Evolutionary conservation across 768 basidiomycete genomes (phyloP).

Genomic region (Auriscalpium orientale): DNA sequence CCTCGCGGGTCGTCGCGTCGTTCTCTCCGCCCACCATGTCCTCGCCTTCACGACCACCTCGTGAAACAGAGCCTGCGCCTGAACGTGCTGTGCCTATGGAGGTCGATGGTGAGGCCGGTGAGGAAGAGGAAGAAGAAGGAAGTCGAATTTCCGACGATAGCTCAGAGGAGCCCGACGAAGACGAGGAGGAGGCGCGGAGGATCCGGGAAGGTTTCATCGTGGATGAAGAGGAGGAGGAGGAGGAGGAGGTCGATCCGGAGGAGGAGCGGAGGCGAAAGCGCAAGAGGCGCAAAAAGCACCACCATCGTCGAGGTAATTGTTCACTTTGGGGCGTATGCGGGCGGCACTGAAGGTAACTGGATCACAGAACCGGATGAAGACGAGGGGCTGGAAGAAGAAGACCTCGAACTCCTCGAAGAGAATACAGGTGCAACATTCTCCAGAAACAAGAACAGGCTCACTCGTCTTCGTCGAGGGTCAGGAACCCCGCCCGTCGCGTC

Average conservation of each 20-base stretch:
- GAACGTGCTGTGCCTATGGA: slow-evolving; percentile 55
- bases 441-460: slow-evolving; percentile 53
- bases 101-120: slow-evolving; percentile 33
- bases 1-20: slow-evolving; percentile 15
- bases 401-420: slow-evolving; percentile 76
- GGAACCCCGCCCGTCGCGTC: slow-evolving; percentile 60
- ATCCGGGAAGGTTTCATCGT: slow-evolving; percentile 91
- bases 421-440: slow-evolving; percentile 77
- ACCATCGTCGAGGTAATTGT: slow-evolving; percentile 50
- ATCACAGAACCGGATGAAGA: slow-evolving; percentile 50
- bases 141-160: slow-evolving; percentile 68
- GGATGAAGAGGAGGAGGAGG: slow-evolving; percentile 83
- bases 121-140: slow-evolving; percentile 49
- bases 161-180: slow-evolving; percentile 86
- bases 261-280: slow-evolving; percentile 48
- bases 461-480: slow-evolving; percentile 66
- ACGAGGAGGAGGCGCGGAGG: slow-evolving; percentile 76
- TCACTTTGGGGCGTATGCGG: slow-evolving; percentile 4
- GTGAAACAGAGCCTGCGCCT: slow-evolving; percentile 21
- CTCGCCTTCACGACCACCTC: slow-evolving; percentile 35
- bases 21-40: slow-evolving; percentile 39
- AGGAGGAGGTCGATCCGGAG: slow-evolving; percentile 56
- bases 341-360: slow-evolving; percentile 6
- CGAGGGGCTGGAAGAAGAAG: slow-evolving; percentile 69
- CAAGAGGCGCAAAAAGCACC: slow-evolving; percentile 61